Percentiles rank a stretch among this genome's conserved stretches.
Conservation (phyloP, 1,284 basidiomycete species). For the Heterobasidion occidentale region DNA sequence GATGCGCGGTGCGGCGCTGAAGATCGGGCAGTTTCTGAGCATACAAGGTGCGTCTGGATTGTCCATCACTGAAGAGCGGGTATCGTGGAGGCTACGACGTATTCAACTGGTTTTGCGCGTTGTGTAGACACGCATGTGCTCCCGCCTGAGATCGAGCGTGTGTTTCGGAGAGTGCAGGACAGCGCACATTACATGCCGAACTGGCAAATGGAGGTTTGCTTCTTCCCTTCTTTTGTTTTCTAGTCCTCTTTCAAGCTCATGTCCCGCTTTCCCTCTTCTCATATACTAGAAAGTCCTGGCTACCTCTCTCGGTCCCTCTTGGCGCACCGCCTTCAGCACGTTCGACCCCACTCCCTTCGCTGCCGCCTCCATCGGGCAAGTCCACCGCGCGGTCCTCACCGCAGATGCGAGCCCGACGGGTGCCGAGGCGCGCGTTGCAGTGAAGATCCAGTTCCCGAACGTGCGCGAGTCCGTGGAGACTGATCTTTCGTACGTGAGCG, state of each 20-base stretch:
- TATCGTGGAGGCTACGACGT: neutral
- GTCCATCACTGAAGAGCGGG: neutral
- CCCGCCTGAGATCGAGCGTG: conserved; percentile 83
- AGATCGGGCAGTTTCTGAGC: conserved; percentile 95
- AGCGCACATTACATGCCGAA: conserved; percentile 98
- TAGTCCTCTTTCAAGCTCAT: neutral
- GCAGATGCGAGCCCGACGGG: conserved; percentile 42
- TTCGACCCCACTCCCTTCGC: conserved; percentile 91
- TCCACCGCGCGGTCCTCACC: conserved; percentile 73
- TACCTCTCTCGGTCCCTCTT: conserved; percentile 69
- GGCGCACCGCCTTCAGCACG: conserved; percentile 63
- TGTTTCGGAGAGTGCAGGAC: conserved; percentile 89
- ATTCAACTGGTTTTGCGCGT: neutral
- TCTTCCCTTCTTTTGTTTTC: neutral
- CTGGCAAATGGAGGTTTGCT: conserved; percentile 86
- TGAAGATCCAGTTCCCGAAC: conserved; percentile 97
- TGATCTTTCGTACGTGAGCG: conserved; percentile 82
- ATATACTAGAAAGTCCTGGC: conserved; percentile 65
- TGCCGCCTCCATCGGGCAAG: conserved; percentile 96
- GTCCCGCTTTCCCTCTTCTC: neutral
- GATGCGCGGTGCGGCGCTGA: conserved; percentile 96
- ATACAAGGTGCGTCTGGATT: conserved; percentile 70
- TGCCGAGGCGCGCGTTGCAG: conserved; percentile 61
- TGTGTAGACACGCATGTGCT: conserved; percentile 74
- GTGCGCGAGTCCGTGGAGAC: conserved; percentile 82